Evolutionary conservation across 352 stramenopile genomes (phyloP), one percentile per base, ranked within the genome.

Genomic region (Pythium scleroteichum): DNA sequence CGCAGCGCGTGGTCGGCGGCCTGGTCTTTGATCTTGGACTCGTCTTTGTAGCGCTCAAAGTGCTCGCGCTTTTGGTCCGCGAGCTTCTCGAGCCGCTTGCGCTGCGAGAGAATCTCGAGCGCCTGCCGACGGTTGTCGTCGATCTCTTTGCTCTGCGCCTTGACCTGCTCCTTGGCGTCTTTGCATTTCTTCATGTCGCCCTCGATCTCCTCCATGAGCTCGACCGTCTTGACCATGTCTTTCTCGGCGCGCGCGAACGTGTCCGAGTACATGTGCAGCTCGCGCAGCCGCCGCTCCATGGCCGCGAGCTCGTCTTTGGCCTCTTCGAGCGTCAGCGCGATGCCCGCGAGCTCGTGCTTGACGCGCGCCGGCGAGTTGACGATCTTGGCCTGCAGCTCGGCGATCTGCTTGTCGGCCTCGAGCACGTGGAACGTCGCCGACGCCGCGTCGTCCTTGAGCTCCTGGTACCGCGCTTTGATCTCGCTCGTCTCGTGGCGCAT

Each of bases 361-460:
- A 97, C 85, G 42, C 85, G 73, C 14, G 92, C 82, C 0, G 96
- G 96, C 23, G 89, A 97, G 62, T 87, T 95, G 17, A 99, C 90
- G 53, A 99, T 82, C 70, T 95, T 83, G 44, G 69, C 57, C 8
- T 79, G 72, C 5, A 99, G 69, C 8, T 75, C 61, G 62, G 90
- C 71, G 59, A 97, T 90, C 46, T 94, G 76, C 1, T 78, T 69
- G 51, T 97, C 81, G 1, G 82, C 74, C 46, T 98, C 90, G 29
- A 97, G 53, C 19, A 97, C 79, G 35, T 85, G 73, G 61, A 96
- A 96, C 53, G 81, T 72, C 35, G 68, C 68, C 19, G 74, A 82
- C 12, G 60, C 22, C 48, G 88, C 62, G 20, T 82, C 76, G 74
- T 98, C 94, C 61, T 95, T 87, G 41, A 98, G 67, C 50, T 89